Base-by-base conservation (phyloP, 2,329 filamentous ascomycete species). In the Byssoonygena ceratinophila region DNA sequence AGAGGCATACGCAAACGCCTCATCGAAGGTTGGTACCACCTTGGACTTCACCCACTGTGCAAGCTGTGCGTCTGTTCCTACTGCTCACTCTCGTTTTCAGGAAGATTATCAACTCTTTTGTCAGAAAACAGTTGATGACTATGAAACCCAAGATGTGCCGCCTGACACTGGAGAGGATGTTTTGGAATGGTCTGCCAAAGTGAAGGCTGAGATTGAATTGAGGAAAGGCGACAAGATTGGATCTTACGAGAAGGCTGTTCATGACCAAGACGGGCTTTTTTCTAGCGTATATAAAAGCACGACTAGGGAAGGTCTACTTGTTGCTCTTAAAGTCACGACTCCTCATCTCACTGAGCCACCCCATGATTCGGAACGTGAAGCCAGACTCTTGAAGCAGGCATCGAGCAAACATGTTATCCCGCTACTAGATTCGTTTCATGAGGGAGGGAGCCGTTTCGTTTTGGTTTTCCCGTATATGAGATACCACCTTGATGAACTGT, bases 381-480 rank as follows among this genome's bases (percentile, higher is more conserved):
- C 83, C 49, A 81, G 83, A 58, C 83, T 97, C 44, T 75, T 98
- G 1, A 66, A 67, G 25, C 68, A 73, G 9, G 74, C 87, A 14
- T 74, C 73, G 23, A 76, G 75, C 39, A 72, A 77, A 1, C 78
- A 74, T 46, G 73, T 85, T 47, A 75, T 97, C 52, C 74, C 79
- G 0, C 74, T 98, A 3, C 67, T 89, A 4, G 82, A 87, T 37
- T 82, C 81, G 0, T 90, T 94, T 60, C 70, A 70, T 9, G 76
- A 83, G 54, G 79, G 90, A 55, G 80, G 82, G 43, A 81, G 84
- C 53, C 79, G 79, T 41, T 80, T 94, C 50, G 82, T 94, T 20
- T 75, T 97, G 5, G 84, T 84, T 1, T 94, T 96, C 57, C 92
- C 92, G 0, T 96, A 85, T 67, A 79, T 91, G 74, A 83, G 82